Evolutionary conservation across 345 rosid species (phyloP), one percentile per base, ranked within the genome.

Genomic region (Triadica sebifera): DNA sequence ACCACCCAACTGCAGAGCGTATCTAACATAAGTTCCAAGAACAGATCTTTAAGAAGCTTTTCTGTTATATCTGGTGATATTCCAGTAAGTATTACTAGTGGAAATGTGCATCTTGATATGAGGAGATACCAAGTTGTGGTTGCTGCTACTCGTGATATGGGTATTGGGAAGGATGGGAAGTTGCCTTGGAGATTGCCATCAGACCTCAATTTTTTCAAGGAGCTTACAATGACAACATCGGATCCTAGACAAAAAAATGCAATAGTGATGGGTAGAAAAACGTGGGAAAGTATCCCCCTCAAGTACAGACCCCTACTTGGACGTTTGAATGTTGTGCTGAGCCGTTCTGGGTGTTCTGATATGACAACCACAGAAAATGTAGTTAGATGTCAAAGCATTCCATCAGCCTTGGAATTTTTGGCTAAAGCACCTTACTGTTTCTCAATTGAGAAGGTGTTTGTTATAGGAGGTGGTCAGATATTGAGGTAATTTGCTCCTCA

Each of bases 391-490:
- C 88, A 90, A 67, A 91, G 94, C 83, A 69, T 93, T 80, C 66
- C 79, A 45, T 89, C 96, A 72, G 96, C 97, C 16, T 77, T 91
- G 74, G 86, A 90, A 39, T 66, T 91, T 55, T 84, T 93, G 80
- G 88, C 90, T 65, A 83, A 85, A 22, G 82, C 89, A 68, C 96
- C 96, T 29, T 93, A 90, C 80, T 79, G 86, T 82, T 69, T 89
- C 24, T 89, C 97, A 22, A 90, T 91, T 51, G 94, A 93, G 77
- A 91, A 83, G 72, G 98, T 91, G 37, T 93, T 91, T 87, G 86
- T 93, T n/a, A 90, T 91, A 55, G 97, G 97, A 46, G 97, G 97
- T 61, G 94, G 98, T 12, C 86, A 90, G 58, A 80, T 93, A 52
- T 83, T 87, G 70, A 89, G 93, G 98, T 89, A 29, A 29, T 29